A percentile compares a stretch with the other conserved stretches of the same genome.
These are phyloP conservation scores for Climacium dendroides DNA, from an alignment of 225 moss, liverwort and hornwort species.

Conservation along the genomic window DNA sequence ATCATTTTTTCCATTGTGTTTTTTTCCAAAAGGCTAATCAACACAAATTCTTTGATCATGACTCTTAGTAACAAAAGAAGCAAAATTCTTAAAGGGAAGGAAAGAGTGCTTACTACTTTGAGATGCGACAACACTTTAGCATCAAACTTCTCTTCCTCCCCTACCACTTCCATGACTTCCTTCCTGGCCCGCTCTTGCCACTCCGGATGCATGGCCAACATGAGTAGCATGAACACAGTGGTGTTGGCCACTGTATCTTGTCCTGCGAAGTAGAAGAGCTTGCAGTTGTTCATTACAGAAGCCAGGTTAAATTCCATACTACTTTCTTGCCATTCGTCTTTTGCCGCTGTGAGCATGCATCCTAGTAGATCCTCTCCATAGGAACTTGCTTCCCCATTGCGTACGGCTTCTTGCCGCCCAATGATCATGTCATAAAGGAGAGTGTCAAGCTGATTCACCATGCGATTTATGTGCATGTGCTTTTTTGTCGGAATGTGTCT, in stretches of 20 bases:
- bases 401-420: not conserved
- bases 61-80: not conserved
- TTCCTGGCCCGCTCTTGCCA: not conserved
- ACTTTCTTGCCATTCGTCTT: not conserved
- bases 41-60: fast-evolving
- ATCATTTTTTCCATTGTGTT: fast-evolving
- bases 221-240: not conserved
- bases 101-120: not conserved
- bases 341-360: not conserved
- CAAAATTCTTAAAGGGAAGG: not conserved
- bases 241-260: not conserved
- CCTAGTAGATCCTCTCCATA: not conserved
- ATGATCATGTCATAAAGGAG: not conserved
- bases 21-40: not conserved
- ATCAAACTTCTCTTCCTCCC: not conserved
- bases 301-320: not conserved
- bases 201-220: not conserved
- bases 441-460: not conserved
- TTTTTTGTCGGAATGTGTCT: not conserved
- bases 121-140: not conserved
- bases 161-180: not conserved
- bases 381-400: not conserved
- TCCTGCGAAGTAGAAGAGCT: not conserved
- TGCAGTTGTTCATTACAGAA: not conserved
- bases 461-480: not conserved